Evolutionary conservation across 345 rosid species (phyloP).

Genomic region (Camelina laxa): DNA sequence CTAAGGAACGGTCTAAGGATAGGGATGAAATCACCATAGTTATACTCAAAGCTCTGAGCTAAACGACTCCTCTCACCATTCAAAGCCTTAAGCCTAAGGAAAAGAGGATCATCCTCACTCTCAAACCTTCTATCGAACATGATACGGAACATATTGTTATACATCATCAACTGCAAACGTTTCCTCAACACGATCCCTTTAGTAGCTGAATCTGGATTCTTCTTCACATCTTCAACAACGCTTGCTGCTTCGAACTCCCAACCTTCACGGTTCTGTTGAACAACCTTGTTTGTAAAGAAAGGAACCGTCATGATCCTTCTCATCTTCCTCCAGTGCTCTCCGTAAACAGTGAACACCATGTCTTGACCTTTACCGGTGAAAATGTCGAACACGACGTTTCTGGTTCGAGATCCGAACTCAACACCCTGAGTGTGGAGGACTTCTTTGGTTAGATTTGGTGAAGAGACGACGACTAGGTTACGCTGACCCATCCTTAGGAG

Average conservation of each 20-base stretch:
- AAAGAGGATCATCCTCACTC: constrained; percentile 88
- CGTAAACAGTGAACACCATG: constrained; percentile 98
- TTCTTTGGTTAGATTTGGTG: constrained; percentile 84
- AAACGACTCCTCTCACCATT: constrained; percentile 92
- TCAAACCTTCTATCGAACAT: constrained; percentile 96
- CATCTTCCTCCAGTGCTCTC: constrained; percentile 99
- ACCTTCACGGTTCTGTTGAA: constrained; percentile 70
- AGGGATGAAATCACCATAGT: constrained; percentile 96
- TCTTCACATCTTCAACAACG: constrained; percentile 80
- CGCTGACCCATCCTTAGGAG: constrained; percentile 90
- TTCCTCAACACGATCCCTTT: constrained; percentile 72
- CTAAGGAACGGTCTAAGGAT: constrained; percentile 88
- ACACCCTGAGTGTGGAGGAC: constrained; percentile 94
- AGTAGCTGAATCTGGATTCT: constrained; percentile 72
- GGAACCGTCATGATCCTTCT: constrained; percentile 98
- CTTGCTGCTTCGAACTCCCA: constrained; percentile 79
- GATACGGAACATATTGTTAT: constrained; percentile 91
- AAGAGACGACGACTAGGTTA: constrained; percentile 89
- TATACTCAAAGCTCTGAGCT: constrained; percentile 96
- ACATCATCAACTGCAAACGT: constrained; percentile 93
- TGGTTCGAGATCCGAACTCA: constrained; percentile 91
- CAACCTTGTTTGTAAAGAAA: constrained; percentile 91
- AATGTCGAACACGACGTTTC: constrained; percentile 94
- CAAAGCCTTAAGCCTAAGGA: constrained; percentile 73
- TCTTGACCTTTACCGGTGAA: constrained; percentile 98